A percentile compares a stretch with the other conserved stretches of the same genome.
Conservation (phyloP, 2,329 filamentous ascomycete genomes). For the Colletotrichum spaethianum region DNA sequence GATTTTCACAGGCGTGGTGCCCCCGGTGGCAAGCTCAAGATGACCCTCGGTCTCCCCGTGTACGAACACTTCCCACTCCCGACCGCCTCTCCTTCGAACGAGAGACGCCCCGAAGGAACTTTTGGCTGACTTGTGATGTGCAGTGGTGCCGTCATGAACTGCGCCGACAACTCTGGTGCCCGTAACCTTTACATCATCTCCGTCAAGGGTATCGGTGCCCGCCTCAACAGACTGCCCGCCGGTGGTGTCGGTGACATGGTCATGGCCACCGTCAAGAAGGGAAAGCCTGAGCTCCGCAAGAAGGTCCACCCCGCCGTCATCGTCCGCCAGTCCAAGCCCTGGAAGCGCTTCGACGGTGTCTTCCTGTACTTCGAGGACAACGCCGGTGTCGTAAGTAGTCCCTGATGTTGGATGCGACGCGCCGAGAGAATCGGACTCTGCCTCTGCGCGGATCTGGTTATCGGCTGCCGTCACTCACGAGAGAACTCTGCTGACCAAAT, state of each 20-base stretch:
- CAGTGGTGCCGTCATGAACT: constrained; percentile 99
- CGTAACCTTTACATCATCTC: constrained; percentile 99
- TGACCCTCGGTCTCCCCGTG: constrained; percentile 99
- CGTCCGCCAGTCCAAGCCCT: constrained; percentile 98
- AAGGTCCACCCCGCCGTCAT: constrained; percentile 99
- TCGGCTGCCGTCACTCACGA: background rate
- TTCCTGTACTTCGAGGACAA: constrained; percentile 99
- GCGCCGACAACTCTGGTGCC: constrained; percentile 98
- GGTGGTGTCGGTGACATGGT: constrained; percentile 99
- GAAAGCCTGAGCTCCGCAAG: constrained; percentile 99
- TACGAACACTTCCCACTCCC: constrained; percentile 69
- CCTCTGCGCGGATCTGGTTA: constrained; percentile 1
- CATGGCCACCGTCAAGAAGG: constrained; percentile 99
- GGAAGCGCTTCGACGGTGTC: constrained; percentile 98
- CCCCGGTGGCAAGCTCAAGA: constrained; percentile 99
- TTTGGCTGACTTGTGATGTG: constrained; percentile 23
- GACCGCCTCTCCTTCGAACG: constrained; percentile 9
- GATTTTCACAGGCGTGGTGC: constrained; percentile 78
- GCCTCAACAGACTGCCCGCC: constrained; percentile 96
- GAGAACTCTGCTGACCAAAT: constrained; percentile 51
- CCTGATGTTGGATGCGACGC: constrained; percentile 5
- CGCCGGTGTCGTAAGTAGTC: constrained; percentile 90
- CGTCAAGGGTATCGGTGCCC: constrained; percentile 98
- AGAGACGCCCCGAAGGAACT: constrained; percentile 19
- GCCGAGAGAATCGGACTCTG: background rate